Evolutionary conservation across 441 rosid genomes (phyloP).

Genomic region (Viola pubescens): DNA sequence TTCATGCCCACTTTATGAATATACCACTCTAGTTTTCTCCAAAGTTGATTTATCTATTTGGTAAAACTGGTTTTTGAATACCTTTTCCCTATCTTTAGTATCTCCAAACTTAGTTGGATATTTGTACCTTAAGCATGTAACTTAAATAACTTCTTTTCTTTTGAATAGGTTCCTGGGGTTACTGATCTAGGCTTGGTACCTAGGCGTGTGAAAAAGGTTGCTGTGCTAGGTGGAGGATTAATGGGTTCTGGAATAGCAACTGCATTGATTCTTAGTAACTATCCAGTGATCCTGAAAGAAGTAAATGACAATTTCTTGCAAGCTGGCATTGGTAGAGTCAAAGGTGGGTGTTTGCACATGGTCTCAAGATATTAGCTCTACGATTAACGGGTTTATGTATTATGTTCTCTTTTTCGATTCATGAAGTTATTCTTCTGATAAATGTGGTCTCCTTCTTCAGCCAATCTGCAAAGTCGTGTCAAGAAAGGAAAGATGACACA

Average conservation of each 20-base stretch:
- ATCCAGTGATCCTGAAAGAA: slow-evolving; percentile 81
- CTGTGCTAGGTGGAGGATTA: slow-evolving; percentile 91
- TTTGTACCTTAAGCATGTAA: neutral
- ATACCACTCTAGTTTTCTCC: too few relatives aligned
- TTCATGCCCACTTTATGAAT: neutral
- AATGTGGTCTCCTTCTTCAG: slow-evolving; percentile 30
- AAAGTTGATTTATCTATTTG: too few relatives aligned
- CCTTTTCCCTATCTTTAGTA: too few relatives aligned
- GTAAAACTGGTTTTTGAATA: too few relatives aligned
- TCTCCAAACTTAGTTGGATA: too few relatives aligned
- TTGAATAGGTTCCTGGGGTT: slow-evolving; percentile 74
- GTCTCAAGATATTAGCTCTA: slow-evolving; percentile 1
- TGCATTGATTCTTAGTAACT: slow-evolving; percentile 73
- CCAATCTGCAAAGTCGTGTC: slow-evolving; percentile 83
- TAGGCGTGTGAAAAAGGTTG: slow-evolving; percentile 69
- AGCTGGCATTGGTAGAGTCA: slow-evolving; percentile 81
- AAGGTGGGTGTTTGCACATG: slow-evolving; percentile 36
- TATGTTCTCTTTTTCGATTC: slow-evolving; percentile 4
- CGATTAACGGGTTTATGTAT: neutral
- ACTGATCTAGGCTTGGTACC: slow-evolving; percentile 78
- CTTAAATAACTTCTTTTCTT: neutral
- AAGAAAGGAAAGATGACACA: slow-evolving; percentile 73
- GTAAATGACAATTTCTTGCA: slow-evolving; percentile 83
- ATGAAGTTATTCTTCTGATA: slow-evolving; percentile 7
- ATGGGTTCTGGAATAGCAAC: slow-evolving; percentile 99